Conservation (phyloP, 345 rosid genomes). For the rapeseed (Brassica napus) region DNA sequence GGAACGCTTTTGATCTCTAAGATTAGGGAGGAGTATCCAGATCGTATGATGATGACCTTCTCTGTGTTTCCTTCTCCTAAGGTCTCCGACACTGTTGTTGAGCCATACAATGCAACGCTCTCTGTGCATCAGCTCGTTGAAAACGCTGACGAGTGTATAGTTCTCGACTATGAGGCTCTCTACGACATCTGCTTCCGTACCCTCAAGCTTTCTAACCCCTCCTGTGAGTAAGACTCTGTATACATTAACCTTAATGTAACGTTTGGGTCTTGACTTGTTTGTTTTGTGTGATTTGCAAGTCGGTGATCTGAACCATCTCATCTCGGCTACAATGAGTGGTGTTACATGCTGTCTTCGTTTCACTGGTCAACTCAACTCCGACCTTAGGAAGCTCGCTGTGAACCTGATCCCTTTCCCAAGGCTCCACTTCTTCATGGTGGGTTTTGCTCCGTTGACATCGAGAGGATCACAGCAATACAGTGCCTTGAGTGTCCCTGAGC, state of each 20-base stretch:
- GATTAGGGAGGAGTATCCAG: too few relatives aligned
- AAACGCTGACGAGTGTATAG: too few relatives aligned
- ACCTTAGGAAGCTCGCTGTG: conserved; percentile 44
- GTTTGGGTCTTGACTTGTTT: conserved; percentile 24
- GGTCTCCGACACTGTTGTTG: conserved; percentile 48
- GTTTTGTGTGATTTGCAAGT: conserved; percentile 19
- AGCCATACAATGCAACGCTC: conserved; percentile 46
- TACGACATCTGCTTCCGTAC: too few relatives aligned
- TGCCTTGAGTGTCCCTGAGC: conserved; percentile 44
- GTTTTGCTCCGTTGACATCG: conserved; percentile 44
- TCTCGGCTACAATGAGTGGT: conserved; percentile 47
- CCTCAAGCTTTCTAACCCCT: conserved; percentile 40
- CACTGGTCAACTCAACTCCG: conserved; percentile 48
- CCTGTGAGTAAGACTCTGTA: conserved; percentile 30
- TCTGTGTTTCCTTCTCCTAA: too few relatives aligned
- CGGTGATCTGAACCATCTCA: conserved; percentile 48
- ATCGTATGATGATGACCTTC: too few relatives aligned
- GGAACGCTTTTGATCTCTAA: too few relatives aligned
- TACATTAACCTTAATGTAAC: background rate
- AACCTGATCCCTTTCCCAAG: conserved; percentile 44
- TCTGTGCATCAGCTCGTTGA: background rate
- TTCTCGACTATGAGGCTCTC: too few relatives aligned
- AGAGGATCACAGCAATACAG: conserved; percentile 48
- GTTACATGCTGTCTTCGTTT: conserved; percentile 47
- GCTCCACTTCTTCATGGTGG: conserved; percentile 47